Evolutionary conservation across 2,329 filamentous ascomycete genomes (phyloP).

Genomic region (Westerdykella aurantiaca): DNA sequence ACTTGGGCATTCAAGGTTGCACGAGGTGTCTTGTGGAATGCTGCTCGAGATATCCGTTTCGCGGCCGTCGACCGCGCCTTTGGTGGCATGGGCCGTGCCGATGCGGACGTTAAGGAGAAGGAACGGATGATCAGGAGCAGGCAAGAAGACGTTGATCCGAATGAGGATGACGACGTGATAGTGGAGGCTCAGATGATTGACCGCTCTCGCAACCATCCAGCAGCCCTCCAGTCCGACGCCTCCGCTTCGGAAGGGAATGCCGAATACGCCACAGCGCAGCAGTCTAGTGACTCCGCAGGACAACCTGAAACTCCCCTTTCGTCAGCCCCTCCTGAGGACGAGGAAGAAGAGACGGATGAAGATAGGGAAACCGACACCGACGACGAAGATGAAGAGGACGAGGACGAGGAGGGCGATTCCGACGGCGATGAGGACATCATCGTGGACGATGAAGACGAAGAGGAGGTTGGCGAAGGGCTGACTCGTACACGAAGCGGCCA

Average conservation of each 20-base stretch:
- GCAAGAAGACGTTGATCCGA: conserved; percentile 46
- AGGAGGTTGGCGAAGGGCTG: conserved; percentile 31
- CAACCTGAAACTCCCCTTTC: conserved; percentile 3
- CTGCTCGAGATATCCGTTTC: conserved; percentile 52
- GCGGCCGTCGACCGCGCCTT: conserved; percentile 56
- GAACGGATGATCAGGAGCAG: conserved; percentile 36
- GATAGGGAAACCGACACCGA: conserved; percentile 26
- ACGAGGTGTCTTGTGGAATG: conserved; percentile 54
- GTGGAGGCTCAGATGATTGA: conserved; percentile 25
- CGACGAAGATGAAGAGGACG: conserved; percentile 21
- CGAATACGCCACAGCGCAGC: conserved; percentile 1
- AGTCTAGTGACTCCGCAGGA: conserved; percentile 5
- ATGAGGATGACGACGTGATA: conserved; percentile 42
- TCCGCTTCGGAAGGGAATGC: background rate
- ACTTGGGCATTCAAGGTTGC: conserved; percentile 59
- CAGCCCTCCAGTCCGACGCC: background rate
- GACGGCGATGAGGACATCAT: conserved; percentile 26
- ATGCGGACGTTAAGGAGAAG: conserved; percentile 36
- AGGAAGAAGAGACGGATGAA: conserved; percentile 29
- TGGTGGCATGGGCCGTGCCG: conserved; percentile 50
- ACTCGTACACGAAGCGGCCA: conserved; percentile 32
- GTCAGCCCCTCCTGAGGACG: conserved; percentile 1
- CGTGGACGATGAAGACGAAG: conserved; percentile 26
- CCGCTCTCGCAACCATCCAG: background rate
- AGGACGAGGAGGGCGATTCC: conserved; percentile 29